Evolutionary conservation across 1,139 yeast species (phyloP), one percentile per base, ranked within the genome.

Genomic region (Spencermartinsiella ligniputridi): DNA sequence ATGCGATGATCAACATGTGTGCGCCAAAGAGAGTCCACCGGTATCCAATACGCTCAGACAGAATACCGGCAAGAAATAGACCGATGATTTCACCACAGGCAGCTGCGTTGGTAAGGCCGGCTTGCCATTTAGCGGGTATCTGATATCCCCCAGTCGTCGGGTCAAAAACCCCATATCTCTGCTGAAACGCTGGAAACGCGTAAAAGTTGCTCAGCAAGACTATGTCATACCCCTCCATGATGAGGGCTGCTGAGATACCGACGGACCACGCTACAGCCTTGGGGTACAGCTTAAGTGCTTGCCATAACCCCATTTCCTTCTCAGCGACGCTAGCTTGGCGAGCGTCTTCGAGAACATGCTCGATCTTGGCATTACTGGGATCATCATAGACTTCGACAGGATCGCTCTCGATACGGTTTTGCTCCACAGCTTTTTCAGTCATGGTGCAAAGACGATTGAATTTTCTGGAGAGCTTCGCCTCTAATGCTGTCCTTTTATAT

Each of bases 141-240:
- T 64, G 62, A 47, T 60, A 68, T 75, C 15, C 12, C 9, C 12
- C 39, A 20, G 39, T 25, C 25, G 11, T 11, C 9, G 25, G 25
- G 6, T 6, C 25, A 6, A 37, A 40, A 17, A 25, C 19, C 6
- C 54, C 54, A 48, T 61, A 72, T 52, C 64, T 63, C 39, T 53
- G 49, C 37, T 55, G 55, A 52, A 72, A 72, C 8, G 67, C 62
- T 2, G 49, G 51, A 12, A 39, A 22, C 2, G 41, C 52, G 20
- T 35, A 47, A 22, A 72, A 64, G 5, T 63, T 59, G 30, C 58
- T 54, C 45, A 72, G 53, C 44, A 72, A 57, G 35, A 56, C 58
- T 29, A 61, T 54, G 49, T 73, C 77, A 55, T 70, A 73, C 29
- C 77, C 78, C 50, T 70, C 76, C 75, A 71, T 71, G 43, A 72